Conservation (phyloP, 257 asterid genomes). For the Osmanthus fragrans region DNA sequence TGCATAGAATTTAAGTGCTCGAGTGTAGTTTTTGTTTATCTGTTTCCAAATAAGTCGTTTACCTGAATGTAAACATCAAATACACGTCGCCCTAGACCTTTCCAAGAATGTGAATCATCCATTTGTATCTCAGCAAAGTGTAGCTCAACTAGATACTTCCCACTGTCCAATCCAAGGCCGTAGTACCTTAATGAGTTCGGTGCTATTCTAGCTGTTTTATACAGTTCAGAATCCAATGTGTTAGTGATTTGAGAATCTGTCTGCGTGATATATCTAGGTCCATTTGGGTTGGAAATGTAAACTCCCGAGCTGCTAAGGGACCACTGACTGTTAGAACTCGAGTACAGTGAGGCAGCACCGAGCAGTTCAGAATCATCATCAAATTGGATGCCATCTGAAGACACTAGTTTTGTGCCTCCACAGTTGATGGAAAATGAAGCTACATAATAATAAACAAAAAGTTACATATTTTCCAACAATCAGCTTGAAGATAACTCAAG, state of each 20-base stretch:
- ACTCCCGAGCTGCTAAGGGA: constrained; percentile 60
- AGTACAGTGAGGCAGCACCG: constrained; percentile 52
- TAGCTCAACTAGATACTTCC: constrained; percentile 46
- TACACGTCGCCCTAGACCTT: constrained; percentile 56
- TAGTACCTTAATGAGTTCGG: constrained; percentile 59
- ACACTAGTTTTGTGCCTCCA: constrained; percentile 52
- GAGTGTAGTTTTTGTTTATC: background rate
- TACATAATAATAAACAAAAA: constrained; percentile 23
- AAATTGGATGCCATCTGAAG: constrained; percentile 35
- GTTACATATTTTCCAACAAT: background rate
- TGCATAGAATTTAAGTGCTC: background rate
- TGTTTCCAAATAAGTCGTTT: background rate
- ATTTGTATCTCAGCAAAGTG: constrained; percentile 71
- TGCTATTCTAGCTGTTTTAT: constrained; percentile 54
- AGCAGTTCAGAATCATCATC: constrained; percentile 51
- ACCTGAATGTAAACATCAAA: constrained; percentile 66
- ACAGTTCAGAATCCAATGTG: constrained; percentile 58
- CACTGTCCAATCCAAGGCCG: constrained; percentile 57
- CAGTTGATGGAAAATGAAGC: constrained; percentile 55
- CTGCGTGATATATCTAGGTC: constrained; percentile 32
- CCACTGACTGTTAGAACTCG: constrained; percentile 42
- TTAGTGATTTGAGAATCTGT: constrained; percentile 56
- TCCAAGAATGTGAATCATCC: constrained; percentile 55
- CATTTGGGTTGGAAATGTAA: constrained; percentile 53
- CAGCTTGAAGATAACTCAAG: background rate